phyloP scores from a whole-genome alignment of 2,329 filamentous ascomycete genomes.

The Fusarium cicatricum region DNA sequence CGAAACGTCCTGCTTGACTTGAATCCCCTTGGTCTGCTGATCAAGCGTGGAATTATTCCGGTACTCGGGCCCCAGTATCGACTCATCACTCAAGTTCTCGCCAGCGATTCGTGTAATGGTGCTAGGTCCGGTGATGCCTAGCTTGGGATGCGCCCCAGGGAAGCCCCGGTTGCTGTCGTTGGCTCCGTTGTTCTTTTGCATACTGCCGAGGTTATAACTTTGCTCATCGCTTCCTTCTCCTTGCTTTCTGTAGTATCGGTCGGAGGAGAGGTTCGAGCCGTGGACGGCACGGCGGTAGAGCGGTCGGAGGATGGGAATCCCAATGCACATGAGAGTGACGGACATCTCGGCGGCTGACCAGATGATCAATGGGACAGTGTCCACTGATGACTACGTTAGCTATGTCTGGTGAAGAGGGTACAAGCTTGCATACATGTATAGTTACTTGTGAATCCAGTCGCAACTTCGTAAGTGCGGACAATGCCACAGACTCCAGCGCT shows the following conservation, averaged over 20 bases:
- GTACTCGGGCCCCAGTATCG: conserved; percentile 21
- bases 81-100: conserved; percentile 25
- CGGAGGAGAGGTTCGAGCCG: conserved; percentile 15
- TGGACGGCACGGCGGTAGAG: conserved; percentile 42
- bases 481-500: conserved; percentile 30
- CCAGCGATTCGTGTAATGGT: conserved; percentile 24
- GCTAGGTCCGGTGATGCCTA: conserved; percentile 21
- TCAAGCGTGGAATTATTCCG: neutral
- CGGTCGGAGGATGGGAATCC: conserved; percentile 50
- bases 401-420: neutral
- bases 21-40: neutral
- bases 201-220: conserved; percentile 21
- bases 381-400: conserved; percentile 34
- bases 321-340: conserved; percentile 50
- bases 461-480: conserved; percentile 22
- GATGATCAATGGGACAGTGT: conserved; percentile 46
- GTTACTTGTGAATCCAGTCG: conserved; percentile 22
- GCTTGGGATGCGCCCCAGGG: conserved; percentile 8
- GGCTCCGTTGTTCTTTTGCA: neutral
- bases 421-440: conserved; percentile 14
- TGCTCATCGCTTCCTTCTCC: conserved; percentile 17
- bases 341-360: conserved; percentile 51
- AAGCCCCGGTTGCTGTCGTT: conserved; percentile 11
- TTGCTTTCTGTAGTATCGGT: conserved; percentile 28
- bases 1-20: conserved; percentile 21